Evolutionary conservation across 2,329 filamentous ascomycete species (phyloP), one percentile per base, ranked within the genome.

Genomic region (Cryoendolithus antarcticus): DNA sequence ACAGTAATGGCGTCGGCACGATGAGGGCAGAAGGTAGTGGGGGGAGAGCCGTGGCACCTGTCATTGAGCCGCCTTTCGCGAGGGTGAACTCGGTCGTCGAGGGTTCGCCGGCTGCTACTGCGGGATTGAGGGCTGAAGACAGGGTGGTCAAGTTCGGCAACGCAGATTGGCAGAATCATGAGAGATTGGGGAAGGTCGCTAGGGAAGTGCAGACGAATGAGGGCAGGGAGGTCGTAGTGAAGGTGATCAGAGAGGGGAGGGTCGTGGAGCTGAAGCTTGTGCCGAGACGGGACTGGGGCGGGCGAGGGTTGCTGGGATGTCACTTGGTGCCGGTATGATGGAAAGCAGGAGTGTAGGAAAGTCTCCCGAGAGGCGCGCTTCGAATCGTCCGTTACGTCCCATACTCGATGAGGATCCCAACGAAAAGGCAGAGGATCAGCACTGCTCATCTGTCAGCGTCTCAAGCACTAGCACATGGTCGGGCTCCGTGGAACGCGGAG

Each of bases 161-260:
- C 51, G 84, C 88, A 32, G 85, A 89, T 55, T 78, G 72, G 63
- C 68, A 75, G 47, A 96, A 96, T 57, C 82, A 96, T 57, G 86
- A 95, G 60, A 77, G 77, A 51, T 72, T 98, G 33, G 76, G 73
- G 48, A 91, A 81, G 62, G 82, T 98, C 12, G 85, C 80, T n/a
- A 82, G 94, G 56, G 80, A 82, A 42, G 89, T 98, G 1, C 81
- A 88, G 56, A 82, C 82, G 47, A 94, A 86, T 53, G 84, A 94
- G 70, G 85, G 81, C 48, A 73, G 73, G 53, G 69, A 73, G 33
- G 73, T 93, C 32, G 63, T 78, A 10, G 82, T 93, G 40, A 82
- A 77, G 55, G 67, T 61, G 9, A 40, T 62, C 79, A 81, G 76
- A 66, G 57, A 68, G 67, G 36, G 68, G 75, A 39, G 63, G 65